These are phyloP conservation scores for Eimeria maxima DNA, from an alignment of 169 alveolate species.

Conservation along the genomic window DNA sequence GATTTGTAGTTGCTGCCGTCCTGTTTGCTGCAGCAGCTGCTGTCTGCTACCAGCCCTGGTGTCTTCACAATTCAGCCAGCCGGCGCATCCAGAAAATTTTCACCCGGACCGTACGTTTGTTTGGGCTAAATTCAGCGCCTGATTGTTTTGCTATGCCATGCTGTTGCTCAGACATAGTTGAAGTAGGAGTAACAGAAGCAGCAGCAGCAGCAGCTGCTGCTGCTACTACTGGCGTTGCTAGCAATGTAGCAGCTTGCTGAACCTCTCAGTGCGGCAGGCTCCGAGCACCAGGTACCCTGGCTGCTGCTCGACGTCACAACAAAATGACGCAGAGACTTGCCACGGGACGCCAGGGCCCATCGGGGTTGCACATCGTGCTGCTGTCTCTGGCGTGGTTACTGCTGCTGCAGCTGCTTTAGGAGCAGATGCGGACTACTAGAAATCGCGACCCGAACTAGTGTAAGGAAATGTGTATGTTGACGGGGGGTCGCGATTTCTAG, in stretches of 20 bases:
- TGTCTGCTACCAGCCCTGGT: background rate
- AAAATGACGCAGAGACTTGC: background rate
- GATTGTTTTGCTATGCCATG: background rate
- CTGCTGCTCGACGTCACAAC: background rate
- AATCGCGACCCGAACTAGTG: too few species aligned
- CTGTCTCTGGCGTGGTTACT: background rate
- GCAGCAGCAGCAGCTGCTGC: background rate
- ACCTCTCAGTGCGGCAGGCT: background rate
- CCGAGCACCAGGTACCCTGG: background rate
- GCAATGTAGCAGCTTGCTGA: background rate
- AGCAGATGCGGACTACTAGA: background rate
- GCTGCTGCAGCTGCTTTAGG: background rate
- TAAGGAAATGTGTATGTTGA: too few species aligned
- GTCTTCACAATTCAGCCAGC: background rate
- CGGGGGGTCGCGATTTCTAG: too few species aligned
- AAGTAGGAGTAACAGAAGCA: background rate
- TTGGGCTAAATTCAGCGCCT: background rate
- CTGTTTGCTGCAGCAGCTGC: background rate
- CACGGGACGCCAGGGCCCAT: background rate
- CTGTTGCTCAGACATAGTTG: background rate
- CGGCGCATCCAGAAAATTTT: background rate
- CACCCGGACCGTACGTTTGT: background rate
- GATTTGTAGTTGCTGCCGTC: background rate
- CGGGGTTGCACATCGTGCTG: background rate
- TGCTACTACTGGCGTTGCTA: background rate